Evolutionary conservation across 345 rosid species (phyloP), one percentile per base, ranked within the genome.

Genomic region (Nasturtium officinale): DNA sequence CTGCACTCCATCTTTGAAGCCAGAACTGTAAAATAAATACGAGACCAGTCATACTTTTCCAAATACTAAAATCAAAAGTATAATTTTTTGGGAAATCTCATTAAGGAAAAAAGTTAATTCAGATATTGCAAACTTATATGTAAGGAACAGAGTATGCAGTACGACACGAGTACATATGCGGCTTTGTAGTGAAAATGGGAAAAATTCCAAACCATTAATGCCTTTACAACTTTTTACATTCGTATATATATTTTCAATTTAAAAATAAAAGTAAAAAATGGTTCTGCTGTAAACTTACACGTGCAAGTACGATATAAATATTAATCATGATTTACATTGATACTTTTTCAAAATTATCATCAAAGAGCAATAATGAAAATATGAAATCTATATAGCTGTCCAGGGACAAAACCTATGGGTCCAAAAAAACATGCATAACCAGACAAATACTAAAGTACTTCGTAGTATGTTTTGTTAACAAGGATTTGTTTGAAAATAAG

Each of bases 121-220:
- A 75, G 79, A 75, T 60, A 61, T 52, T 75, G 63, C 63, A 60
- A 67, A 75, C 38, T 67, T 68, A 54, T 68, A 75, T 67, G 78
- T 60, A 68, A 67, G 74, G 69, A 75, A 53, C 69, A 75, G 74
- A 67, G 69, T 60, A 61, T 51, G 57, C 79, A 75, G 78, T 75
- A 67, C 74, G 56, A 75, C 53, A 75, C 38, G 68, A 75, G 78
- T 52, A 67, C 74, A 67, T 30, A 60, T 75, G 78, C 78, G 74
- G 63, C 13, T 75, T 67, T 67, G 74, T 75, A 30, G 69, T 75
- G 54, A 68, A 75, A 75, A 52, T 67, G 18, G 79, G 78, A 60
- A 75, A 75, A 75, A 75, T 69, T 75, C 79, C 74, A 75, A 75
- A 67, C 69, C 62, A 60, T 75, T 67, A 75, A 75, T 75, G 79